A percentile compares a stretch with the other conserved stretches of the same genome.
phyloP scores from a whole-genome alignment of 306 rosid genomes.

The Cucurbita maxima region DNA sequence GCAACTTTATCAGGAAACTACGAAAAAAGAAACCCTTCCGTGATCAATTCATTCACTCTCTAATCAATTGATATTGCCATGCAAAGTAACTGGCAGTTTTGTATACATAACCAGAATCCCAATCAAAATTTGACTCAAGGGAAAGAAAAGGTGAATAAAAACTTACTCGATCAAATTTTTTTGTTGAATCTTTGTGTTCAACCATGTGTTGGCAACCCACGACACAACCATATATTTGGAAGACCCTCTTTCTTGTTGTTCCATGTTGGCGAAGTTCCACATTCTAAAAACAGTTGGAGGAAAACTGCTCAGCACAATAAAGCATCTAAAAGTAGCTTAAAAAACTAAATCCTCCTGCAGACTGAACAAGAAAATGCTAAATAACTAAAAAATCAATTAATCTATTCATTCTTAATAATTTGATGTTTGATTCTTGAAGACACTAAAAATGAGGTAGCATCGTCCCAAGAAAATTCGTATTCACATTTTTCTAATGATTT shows the following conservation, averaged over 20 bases:
- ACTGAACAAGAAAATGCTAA: background rate
- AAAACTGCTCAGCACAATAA: background rate
- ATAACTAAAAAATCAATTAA: background rate
- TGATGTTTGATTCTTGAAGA: background rate
- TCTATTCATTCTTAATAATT: background rate
- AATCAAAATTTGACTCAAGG: background rate
- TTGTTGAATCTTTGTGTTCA: conserved; percentile 37
- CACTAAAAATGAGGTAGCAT: background rate
- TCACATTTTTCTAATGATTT: background rate
- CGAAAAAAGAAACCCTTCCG: background rate
- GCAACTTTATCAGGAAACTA: background rate
- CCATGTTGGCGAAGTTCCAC: conserved; percentile 26
- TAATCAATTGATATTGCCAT: background rate
- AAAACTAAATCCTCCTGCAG: background rate
- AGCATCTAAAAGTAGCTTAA: background rate
- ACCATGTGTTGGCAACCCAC: conserved; percentile 72
- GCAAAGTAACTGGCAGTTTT: background rate
- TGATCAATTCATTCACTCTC: background rate
- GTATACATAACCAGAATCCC: background rate
- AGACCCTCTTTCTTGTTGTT: conserved; percentile 50
- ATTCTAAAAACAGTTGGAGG: conserved; percentile 25
- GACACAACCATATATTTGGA: conserved; percentile 79
- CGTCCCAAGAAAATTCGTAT: background rate
- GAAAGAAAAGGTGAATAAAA: background rate
- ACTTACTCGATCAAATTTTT: conserved; percentile 65